These are phyloP conservation scores for Cynanchum wilfordii DNA, from an alignment of 257 asterid genomes.

Conservation along the genomic window DNA sequence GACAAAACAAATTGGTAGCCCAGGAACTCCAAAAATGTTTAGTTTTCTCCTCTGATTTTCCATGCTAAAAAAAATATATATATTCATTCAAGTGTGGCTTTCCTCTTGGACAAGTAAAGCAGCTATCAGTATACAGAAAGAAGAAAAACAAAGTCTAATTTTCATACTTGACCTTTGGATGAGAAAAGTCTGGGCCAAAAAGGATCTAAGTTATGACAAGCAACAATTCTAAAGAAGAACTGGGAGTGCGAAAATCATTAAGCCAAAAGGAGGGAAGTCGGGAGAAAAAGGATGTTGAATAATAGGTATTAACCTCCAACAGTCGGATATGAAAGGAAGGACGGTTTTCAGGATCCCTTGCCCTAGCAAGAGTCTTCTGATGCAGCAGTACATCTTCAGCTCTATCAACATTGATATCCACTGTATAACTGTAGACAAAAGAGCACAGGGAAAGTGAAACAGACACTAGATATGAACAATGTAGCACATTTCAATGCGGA, in stretches of 20 bases:
- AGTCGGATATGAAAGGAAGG: constrained; percentile 76
- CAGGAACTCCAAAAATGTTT: not conserved
- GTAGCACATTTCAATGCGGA: not conserved
- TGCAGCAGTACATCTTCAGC: constrained; percentile 89
- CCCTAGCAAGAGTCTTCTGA: constrained; percentile 66
- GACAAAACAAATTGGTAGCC: not conserved
- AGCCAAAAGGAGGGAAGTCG: not conserved
- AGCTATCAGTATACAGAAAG: not conserved
- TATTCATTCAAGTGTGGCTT: not conserved
- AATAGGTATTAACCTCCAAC: constrained; percentile 52
- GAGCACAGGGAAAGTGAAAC: constrained; percentile 14
- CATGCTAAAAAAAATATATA: not conserved
- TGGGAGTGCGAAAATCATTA: not conserved
- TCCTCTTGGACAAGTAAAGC: not conserved
- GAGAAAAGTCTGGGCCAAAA: not conserved
- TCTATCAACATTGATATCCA: constrained; percentile 76
- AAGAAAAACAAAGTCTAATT: not conserved
- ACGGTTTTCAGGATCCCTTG: constrained; percentile 66
- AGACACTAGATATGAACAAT: not conserved
- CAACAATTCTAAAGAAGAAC: not conserved
- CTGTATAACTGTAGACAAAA: constrained; percentile 51
- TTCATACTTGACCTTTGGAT: not conserved
- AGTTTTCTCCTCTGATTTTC: not conserved
- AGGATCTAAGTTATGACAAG: not conserved
- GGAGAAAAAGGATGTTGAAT: not conserved